Base-by-base conservation (phyloP, 225 moss, liverwort and hornwort species). In the Thuidium tamariscinum region DNA sequence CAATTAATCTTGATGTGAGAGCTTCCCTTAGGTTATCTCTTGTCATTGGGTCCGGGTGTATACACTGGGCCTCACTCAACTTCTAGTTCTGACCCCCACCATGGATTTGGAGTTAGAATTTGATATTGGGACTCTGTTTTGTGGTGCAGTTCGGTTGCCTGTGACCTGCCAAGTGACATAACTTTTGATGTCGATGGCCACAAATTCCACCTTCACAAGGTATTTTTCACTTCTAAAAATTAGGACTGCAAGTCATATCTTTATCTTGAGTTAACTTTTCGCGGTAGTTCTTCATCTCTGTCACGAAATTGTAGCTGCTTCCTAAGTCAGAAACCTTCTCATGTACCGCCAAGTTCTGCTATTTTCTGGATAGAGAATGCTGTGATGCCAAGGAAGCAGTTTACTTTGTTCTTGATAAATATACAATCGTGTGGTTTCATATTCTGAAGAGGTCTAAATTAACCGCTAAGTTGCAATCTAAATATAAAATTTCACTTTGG, bases 171-270 rank as follows among this genome's bases (percentile, higher is more conserved):
- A 22, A 97, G 95, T 84, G 97, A 97, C 80, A 85, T 97, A 57
- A 92, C 91, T 54, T 85, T 95, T 27, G 91, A 91, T 71, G 93
- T 95, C 49, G 89, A 92, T 52, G 94, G 90, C 83, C 91, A 81
- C 59, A 92, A 94, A 72, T 90, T 95, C 79, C 90, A 90, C 80
- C 97, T 97, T 70, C 95, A 97, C 87, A 97, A 97, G 95, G 95
- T 96, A 88, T 30, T 71, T 30, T 34, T 32, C 57, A 60, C 15
- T 74, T 30, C 30, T 64, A 41, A 42, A 46, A 44, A 20, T 63
- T 60, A 36, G 25, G 72, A 25, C 32, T 80, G 26, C 52, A 63
- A 81, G 27, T 56, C 12, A 11, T 82, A 21, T 63, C 36, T 15
- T 54, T 74, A n/a, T 66, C 54, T 64, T 71, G 61, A 72, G 34